These are phyloP conservation scores for Hygrocybe coccinea DNA, from an alignment of 768 basidiomycete genomes.

Conservation along the genomic window DNA sequence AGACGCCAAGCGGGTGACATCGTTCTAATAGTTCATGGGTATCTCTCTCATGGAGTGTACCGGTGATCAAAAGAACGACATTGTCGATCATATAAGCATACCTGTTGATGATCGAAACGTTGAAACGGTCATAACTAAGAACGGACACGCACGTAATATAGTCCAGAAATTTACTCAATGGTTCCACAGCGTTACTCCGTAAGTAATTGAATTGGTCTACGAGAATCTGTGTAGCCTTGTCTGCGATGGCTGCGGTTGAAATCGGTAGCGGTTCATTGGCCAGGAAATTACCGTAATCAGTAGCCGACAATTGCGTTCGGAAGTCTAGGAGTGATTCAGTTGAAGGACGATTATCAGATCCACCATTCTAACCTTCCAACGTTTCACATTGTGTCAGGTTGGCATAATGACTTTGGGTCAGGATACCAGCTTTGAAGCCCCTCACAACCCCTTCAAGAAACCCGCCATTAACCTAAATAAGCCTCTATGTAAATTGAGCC, in stretches of 20 bases:
- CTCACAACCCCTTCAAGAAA: constrained; percentile 80
- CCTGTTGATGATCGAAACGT: constrained; percentile 36
- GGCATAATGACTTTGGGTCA: constrained; percentile 84
- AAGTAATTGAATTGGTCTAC: constrained; percentile 98
- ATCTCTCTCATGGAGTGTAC: constrained; percentile 94
- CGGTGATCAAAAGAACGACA: constrained; percentile 93
- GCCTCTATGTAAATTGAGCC: constrained; percentile 24
- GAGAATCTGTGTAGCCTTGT: constrained; percentile 90
- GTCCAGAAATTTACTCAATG: constrained; percentile 88
- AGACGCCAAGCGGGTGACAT: constrained; percentile 94
- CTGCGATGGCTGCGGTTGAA: constrained; percentile 91
- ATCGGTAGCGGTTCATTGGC: constrained; percentile 93
- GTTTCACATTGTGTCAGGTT: constrained; percentile 97
- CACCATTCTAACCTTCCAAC: constrained; percentile 67
- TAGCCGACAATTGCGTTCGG: constrained; percentile 89
- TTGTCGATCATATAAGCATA: constrained; percentile 99
- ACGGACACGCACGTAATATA: constrained; percentile 82
- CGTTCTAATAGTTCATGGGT: constrained; percentile 94
- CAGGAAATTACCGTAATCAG: constrained; percentile 98
- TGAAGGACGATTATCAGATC: not conserved
- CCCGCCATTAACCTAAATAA: constrained; percentile 57
- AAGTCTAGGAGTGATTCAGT: constrained; percentile 57
- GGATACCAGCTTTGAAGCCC: constrained; percentile 91
- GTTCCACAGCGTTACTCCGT: constrained; percentile 84
- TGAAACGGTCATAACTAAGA: constrained; percentile 7